phyloP scores from a whole-genome alignment of 768 basidiomycete genomes.

The Suillus subaureus region DNA sequence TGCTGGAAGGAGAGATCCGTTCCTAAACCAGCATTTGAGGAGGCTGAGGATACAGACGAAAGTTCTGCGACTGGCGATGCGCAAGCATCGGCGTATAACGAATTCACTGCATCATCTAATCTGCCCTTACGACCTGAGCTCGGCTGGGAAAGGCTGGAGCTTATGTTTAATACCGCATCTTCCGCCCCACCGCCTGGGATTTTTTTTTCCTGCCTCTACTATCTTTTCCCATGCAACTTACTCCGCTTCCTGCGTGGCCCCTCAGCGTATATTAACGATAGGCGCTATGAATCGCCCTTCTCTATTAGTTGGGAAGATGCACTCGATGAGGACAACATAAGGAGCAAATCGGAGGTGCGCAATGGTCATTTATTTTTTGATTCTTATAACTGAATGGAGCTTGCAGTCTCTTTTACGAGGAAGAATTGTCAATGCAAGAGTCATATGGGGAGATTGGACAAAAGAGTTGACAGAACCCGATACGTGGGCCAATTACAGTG shows the following conservation, averaged over 20 bases:
- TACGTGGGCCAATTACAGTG: slow-evolving; percentile 68
- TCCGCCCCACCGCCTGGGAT: slow-evolving; percentile 60
- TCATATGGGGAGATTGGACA: slow-evolving; percentile 66
- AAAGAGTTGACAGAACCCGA: slow-evolving; percentile 64
- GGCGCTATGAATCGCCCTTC: slow-evolving; percentile 57
- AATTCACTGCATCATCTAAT: slow-evolving; percentile 39
- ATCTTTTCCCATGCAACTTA: slow-evolving; percentile 89
- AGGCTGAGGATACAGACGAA: slow-evolving; percentile 30
- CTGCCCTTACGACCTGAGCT: slow-evolving; percentile 55
- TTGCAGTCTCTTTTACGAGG: slow-evolving; percentile 65
- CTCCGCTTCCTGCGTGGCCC: slow-evolving; percentile 78
- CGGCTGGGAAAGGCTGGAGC: slow-evolving; percentile 70
- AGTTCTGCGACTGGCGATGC: not conserved
- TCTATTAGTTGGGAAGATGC: slow-evolving; percentile 70
- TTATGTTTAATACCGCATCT: slow-evolving; percentile 55
- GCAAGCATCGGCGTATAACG: slow-evolving; percentile 19
- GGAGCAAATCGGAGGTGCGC: slow-evolving; percentile 71
- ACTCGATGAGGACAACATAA: slow-evolving; percentile 68
- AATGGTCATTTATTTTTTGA: slow-evolving; percentile 1
- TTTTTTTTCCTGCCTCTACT: slow-evolving; percentile 83
- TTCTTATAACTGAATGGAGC: slow-evolving; percentile 6
- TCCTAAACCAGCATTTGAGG: slow-evolving; percentile 34
- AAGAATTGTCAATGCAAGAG: slow-evolving; percentile 72
- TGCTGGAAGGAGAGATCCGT: slow-evolving; percentile 69
- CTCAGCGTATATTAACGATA: slow-evolving; percentile 58